These are phyloP conservation scores for Noccaea caerulescens DNA, from an alignment of 345 rosid genomes.

Conservation along the genomic window DNA sequence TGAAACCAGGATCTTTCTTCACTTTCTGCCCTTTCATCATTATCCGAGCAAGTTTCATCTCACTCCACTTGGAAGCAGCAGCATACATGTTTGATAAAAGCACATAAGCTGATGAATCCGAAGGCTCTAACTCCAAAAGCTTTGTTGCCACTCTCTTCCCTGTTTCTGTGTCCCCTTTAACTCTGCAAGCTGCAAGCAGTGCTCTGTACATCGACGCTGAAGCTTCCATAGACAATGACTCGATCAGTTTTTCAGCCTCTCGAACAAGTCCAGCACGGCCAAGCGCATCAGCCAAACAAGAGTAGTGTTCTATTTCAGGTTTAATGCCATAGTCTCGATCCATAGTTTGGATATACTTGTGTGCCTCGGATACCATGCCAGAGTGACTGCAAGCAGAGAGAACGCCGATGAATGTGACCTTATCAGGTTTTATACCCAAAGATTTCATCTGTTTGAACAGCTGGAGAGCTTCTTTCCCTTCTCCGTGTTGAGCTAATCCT, in stretches of 20 bases:
- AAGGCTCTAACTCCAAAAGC: slow-evolving; percentile 60
- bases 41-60: slow-evolving; percentile 47
- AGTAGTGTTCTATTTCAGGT: slow-evolving; percentile 64
- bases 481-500: slow-evolving; percentile 65
- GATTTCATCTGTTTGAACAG: slow-evolving; percentile 53
- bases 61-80: slow-evolving; percentile 57
- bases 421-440: slow-evolving; percentile 50
- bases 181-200: slow-evolving; percentile 63
- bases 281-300: slow-evolving; percentile 66
- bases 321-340: slow-evolving; percentile 50
- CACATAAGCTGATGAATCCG: slow-evolving; percentile 57
- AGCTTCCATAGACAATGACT: slow-evolving; percentile 58
- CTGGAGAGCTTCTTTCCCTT: slow-evolving; percentile 57
- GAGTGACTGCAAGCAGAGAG: slow-evolving; percentile 64
- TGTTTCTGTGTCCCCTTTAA: slow-evolving; percentile 53
- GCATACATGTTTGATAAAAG: slow-evolving; percentile 64
- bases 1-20: slow-evolving; percentile 67
- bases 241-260: slow-evolving; percentile 58
- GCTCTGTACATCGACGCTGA: slow-evolving; percentile 64
- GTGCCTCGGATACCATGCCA: slow-evolving; percentile 57
- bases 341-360: slow-evolving; percentile 52
- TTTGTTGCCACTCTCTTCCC: slow-evolving; percentile 54
- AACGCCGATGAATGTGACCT: slow-evolving; percentile 56
- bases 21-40: slow-evolving; percentile 55
- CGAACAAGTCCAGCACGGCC: slow-evolving; percentile 60